phyloP scores from a whole-genome alignment of 495 filamentous ascomycete species.

The Penicillium simplicissimum region DNA sequence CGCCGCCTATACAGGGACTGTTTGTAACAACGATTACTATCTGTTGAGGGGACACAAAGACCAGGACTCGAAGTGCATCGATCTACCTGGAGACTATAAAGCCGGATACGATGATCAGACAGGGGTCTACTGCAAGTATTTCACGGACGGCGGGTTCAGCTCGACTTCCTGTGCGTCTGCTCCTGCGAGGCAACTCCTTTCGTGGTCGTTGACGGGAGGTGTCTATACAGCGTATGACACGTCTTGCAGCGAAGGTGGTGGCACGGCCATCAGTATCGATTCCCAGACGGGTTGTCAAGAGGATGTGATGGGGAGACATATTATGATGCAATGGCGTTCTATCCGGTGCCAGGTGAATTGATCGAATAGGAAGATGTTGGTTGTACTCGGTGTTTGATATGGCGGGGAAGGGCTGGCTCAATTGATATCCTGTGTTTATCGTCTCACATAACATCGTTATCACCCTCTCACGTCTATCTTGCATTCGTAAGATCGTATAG shows the following conservation, averaged over 20 bases:
- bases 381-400: background rate
- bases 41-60: conserved; percentile 3
- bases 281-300: background rate
- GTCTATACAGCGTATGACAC: background rate
- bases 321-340: conserved; percentile 2
- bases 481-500: background rate
- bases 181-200: background rate
- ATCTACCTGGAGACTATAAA: background rate
- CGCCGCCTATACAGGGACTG: background rate
- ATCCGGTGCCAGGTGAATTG: conserved; percentile 1
- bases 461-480: too few relatives aligned
- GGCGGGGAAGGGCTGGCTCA: background rate
- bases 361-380: background rate
- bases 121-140: conserved; percentile 4
- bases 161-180: background rate
- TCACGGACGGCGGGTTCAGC: conserved; percentile 6
- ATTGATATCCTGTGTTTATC: background rate
- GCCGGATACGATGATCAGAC: background rate
- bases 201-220: conserved; percentile 1
- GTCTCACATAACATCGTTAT: background rate
- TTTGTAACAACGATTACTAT: conserved; percentile 7
- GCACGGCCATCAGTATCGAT: background rate
- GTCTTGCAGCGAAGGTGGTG: background rate
- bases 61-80: conserved; percentile 2
- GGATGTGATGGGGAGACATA: background rate